Percentiles rank a stretch among this genome's conserved stretches.
Evolutionary conservation across 768 basidiomycete species (phyloP).

Genomic region (Trichaptum fuscoviolaceum): DNA sequence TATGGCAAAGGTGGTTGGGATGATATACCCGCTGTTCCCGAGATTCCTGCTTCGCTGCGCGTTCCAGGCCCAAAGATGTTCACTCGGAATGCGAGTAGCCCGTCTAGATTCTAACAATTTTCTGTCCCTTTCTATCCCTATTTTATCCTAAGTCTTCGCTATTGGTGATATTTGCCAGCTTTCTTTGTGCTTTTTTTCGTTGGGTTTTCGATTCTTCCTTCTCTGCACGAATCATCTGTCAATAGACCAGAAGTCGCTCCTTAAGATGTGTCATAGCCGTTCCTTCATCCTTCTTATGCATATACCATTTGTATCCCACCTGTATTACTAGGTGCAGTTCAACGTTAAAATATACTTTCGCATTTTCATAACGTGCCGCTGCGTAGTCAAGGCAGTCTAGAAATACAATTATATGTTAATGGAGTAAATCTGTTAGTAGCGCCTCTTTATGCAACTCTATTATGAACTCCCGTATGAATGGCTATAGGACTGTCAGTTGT

Average conservation of each 20-base stretch:
- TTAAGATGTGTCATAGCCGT: neutral
- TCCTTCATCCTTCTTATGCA: neutral
- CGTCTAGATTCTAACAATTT: neutral
- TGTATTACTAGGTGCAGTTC: neutral
- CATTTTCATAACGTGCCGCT: neutral
- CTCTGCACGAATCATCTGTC: neutral
- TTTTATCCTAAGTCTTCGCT: neutral
- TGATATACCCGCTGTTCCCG: conserved; percentile 41
- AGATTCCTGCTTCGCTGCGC: conserved; percentile 20
- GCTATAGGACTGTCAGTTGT: conserved; percentile 15
- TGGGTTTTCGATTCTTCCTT: neutral
- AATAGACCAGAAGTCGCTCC: neutral
- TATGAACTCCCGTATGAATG: conserved; percentile 47
- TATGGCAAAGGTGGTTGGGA: conserved; percentile 35
- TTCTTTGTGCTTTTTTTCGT: neutral
- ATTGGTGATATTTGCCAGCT: neutral
- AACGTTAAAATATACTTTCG: neutral
- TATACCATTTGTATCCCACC: neutral
- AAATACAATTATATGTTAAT: no score
- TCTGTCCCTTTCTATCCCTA: neutral
- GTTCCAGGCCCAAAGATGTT: neutral
- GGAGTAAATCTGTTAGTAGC: conserved; percentile 37
- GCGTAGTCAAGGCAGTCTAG: no score
- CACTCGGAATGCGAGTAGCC: neutral
- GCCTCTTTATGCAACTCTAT: conserved; percentile 40